These are phyloP conservation scores for Dryas drummondii DNA, from an alignment of 306 rosid genomes.

Conservation along the genomic window DNA sequence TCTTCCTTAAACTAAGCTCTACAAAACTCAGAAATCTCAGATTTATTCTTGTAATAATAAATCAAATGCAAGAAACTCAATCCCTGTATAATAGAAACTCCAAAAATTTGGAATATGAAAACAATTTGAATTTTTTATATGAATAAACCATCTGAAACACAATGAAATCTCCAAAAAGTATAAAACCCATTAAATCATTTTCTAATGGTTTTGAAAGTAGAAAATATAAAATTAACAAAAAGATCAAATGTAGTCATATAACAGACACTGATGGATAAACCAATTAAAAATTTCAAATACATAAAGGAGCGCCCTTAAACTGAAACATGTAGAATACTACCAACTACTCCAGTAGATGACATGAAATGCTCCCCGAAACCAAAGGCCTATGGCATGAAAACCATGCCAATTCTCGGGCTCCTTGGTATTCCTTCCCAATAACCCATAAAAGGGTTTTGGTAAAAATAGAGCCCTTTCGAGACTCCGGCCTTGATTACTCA, in stretches of 20 bases:
- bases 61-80: no score
- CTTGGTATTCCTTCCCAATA: slow-evolving; percentile 61
- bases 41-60: no score
- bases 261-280: not conserved
- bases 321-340: not conserved
- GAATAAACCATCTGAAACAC: not conserved
- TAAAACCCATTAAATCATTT: not conserved
- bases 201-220: not conserved
- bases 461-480: slow-evolving; percentile 58
- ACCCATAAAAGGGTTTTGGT: slow-evolving; percentile 29
- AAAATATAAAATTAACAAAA: no score
- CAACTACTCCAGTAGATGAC: slow-evolving; percentile 22
- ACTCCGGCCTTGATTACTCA: slow-evolving; percentile 85
- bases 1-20: slow-evolving; percentile 7
- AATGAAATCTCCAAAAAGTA: not conserved
- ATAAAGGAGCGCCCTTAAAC: not conserved
- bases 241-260: no score
- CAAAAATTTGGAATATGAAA: not conserved
- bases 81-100: no score
- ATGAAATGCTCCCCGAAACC: slow-evolving; percentile 65
- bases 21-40: slow-evolving; percentile 17
- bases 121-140: not conserved
- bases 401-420: slow-evolving; percentile 90
- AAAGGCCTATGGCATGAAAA: slow-evolving; percentile 77
- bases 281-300: not conserved